phyloP scores from a whole-genome alignment of 345 rosid species.

The Bruguiera gymnorhiza region DNA sequence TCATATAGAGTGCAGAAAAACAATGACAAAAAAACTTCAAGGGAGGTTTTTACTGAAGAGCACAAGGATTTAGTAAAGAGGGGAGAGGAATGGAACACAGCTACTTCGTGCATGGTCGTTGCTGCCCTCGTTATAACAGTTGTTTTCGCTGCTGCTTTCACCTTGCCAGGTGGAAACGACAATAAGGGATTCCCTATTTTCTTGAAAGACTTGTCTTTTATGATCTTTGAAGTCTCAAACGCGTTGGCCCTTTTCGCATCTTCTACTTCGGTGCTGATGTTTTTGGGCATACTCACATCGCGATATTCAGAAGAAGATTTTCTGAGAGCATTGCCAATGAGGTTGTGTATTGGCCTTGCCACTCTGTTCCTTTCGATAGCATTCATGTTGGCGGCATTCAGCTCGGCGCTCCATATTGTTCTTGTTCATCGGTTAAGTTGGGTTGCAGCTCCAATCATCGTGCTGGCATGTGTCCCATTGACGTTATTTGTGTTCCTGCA shows the following conservation, averaged over 20 bases:
- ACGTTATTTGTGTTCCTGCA: neutral
- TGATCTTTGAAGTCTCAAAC: neutral
- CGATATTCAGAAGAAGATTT: neutral
- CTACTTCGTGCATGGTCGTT: neutral
- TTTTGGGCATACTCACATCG: conserved; percentile 7
- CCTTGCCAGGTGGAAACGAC: neutral
- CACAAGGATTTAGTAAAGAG: neutral
- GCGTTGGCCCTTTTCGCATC: neutral
- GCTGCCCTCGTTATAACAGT: neutral
- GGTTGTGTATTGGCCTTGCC: neutral
- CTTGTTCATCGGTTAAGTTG: neutral
- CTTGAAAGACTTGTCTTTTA: neutral
- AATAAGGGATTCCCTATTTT: neutral
- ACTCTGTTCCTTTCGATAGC: neutral
- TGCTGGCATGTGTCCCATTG: neutral
- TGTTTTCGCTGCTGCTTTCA: neutral
- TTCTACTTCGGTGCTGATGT: conserved; percentile 1
- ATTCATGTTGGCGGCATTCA: no score
- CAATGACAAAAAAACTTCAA: neutral
- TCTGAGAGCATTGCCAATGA: neutral
- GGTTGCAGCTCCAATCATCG: neutral
- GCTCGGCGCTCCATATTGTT: neutral
- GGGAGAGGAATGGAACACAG: neutral
- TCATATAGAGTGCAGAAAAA: neutral
- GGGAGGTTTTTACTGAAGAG: neutral